Evolutionary conservation across 2,329 filamentous ascomycete species (phyloP).

Genomic region (Dichotomopilus funicola): DNA sequence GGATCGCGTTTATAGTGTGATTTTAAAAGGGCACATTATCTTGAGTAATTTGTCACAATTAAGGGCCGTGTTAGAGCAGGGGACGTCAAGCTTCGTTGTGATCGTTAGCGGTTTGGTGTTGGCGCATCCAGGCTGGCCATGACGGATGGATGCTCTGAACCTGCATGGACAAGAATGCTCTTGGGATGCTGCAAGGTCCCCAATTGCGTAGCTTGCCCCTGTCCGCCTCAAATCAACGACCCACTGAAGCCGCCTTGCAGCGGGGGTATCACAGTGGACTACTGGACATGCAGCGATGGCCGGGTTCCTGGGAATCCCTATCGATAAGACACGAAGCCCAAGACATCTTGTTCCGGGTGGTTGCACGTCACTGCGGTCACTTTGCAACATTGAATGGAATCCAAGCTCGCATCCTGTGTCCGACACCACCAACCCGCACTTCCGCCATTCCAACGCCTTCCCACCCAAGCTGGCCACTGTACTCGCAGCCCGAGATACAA

Average conservation of each 20-base stretch:
- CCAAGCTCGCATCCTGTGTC: neutral
- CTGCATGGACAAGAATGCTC: neutral
- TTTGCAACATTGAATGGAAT: neutral
- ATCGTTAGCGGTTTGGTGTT: neutral
- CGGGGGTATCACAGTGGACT: neutral
- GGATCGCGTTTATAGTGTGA: too few species aligned
- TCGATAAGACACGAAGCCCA: slow-evolving; percentile 1
- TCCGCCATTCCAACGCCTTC: too few species aligned
- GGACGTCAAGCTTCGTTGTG: neutral
- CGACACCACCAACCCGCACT: neutral
- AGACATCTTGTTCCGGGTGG: neutral
- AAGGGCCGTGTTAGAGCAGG: neutral
- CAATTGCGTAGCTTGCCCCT: slow-evolving; percentile 3
- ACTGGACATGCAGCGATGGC: neutral
- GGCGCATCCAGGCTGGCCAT: neutral
- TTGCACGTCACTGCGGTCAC: neutral
- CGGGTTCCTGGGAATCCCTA: neutral
- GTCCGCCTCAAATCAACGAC: neutral
- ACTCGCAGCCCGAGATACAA: neutral
- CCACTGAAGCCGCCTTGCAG: neutral
- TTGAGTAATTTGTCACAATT: neutral
- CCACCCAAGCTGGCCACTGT: neutral
- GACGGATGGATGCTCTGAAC: too few species aligned
- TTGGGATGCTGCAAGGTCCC: neutral
- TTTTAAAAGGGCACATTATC: too few species aligned